Conservation (phyloP, 2,329 filamentous ascomycete species). For the Aspergillus ruber region DNA sequence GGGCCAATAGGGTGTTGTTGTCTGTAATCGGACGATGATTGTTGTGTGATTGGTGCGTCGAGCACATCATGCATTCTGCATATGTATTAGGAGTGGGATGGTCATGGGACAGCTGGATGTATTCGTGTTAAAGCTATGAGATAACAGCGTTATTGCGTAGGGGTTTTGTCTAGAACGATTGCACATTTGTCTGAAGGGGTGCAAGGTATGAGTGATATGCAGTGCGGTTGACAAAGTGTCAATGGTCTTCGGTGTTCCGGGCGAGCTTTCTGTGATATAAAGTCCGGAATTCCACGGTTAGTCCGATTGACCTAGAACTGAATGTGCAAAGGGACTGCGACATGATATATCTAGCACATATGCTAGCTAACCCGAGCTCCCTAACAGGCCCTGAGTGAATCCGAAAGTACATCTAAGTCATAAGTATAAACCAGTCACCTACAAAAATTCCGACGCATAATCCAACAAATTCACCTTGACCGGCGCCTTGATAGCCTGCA, state of each 20-base stretch:
- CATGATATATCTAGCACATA: too few relatives aligned
- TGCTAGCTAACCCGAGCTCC: too few relatives aligned
- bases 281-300: too few relatives aligned
- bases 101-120: background rate
- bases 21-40: background rate
- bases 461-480: constrained; percentile 14
- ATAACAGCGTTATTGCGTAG: background rate
- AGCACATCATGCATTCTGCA: background rate
- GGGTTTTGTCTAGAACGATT: too few relatives aligned
- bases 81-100: too few relatives aligned
- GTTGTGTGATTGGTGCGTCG: background rate
- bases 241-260: background rate
- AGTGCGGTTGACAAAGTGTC: background rate
- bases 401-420: too few relatives aligned
- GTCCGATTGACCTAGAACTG: too few relatives aligned
- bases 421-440: background rate
- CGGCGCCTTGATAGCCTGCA: constrained; percentile 14
- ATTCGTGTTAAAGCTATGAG: background rate
- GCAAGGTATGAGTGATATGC: background rate
- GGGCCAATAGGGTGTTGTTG: background rate
- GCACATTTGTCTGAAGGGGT: background rate
- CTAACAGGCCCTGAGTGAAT: too few relatives aligned
- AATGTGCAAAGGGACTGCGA: too few relatives aligned
- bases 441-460: constrained; percentile 10
- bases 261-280: too few relatives aligned